A percentile compares a stretch with the other conserved stretches of the same genome.
These are phyloP conservation scores for Otatea glauca DNA, from an alignment of 176 grass and related monocot genomes.

Conservation along the genomic window DNA sequence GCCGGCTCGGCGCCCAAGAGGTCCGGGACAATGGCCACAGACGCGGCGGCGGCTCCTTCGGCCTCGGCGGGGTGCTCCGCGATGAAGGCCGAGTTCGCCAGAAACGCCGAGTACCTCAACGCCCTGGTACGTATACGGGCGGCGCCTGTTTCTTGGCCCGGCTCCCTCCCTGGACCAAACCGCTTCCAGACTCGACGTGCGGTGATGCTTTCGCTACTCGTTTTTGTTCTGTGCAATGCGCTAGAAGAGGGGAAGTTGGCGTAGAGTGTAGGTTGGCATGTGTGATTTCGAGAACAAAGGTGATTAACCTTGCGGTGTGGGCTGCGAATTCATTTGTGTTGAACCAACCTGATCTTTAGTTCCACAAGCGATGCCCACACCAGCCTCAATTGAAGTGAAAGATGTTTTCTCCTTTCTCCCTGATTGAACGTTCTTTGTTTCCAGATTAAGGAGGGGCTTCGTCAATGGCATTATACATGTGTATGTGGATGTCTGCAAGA, in stretches of 20 bases:
- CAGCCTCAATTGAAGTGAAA: not conserved
- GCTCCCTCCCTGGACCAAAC: not conserved
- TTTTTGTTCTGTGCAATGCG: not conserved
- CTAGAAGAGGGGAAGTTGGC: not conserved
- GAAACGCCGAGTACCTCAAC: slow-evolving; percentile 55
- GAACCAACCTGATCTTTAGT: too few relatives aligned
- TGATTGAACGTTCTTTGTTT: slow-evolving; percentile 15
- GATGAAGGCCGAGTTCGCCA: slow-evolving; percentile 59
- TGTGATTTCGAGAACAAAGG: not conserved
- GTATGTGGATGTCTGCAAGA: not conserved
- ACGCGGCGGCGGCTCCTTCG: not conserved
- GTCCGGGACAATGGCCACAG: slow-evolving; percentile 49
- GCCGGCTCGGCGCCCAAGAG: slow-evolving; percentile 46
- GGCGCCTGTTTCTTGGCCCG: not conserved
- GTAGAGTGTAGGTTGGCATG: not conserved
- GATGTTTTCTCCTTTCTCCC: not conserved
- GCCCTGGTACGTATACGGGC: slow-evolving; percentile 37
- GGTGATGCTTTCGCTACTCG: not conserved
- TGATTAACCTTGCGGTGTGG: not conserved
- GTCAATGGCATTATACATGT: slow-evolving; percentile 8
- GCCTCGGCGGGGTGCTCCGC: slow-evolving; percentile 31
- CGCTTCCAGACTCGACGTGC: not conserved
- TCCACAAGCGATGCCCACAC: not conserved
- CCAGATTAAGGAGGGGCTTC: not conserved
- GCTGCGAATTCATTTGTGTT: too few relatives aligned